Percentiles rank a stretch among this genome's conserved stretches.
phyloP scores from a whole-genome alignment of 2,329 filamentous ascomycete species.

The Exophiala bonariae region DNA sequence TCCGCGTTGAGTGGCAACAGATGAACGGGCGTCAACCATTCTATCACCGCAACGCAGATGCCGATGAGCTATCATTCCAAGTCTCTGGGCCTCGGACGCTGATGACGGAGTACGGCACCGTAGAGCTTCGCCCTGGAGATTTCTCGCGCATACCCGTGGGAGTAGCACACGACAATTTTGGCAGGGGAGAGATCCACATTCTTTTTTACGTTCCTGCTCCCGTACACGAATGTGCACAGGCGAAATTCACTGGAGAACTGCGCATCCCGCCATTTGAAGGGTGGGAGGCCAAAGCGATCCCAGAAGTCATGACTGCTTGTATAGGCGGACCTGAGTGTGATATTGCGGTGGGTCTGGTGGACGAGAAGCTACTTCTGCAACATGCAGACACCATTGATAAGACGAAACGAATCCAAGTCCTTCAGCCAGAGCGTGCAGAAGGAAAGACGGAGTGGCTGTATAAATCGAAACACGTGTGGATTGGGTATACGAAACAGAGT shows the following conservation, averaged over 20 bases:
- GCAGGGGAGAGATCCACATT: conserved; percentile 2
- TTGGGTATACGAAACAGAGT: not conserved
- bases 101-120: conserved; percentile 4
- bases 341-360: not conserved
- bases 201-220: conserved; percentile 5
- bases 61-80: conserved; percentile 7
- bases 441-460: not conserved
- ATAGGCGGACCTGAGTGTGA: conserved; percentile 28
- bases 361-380: not conserved
- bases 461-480: not conserved
- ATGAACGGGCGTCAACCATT: conserved; percentile 6
- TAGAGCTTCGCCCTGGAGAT: conserved; percentile 2
- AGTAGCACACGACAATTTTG: conserved; percentile 7
- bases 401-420: not conserved
- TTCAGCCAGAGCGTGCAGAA: not conserved
- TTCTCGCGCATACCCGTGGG: conserved; percentile 8
- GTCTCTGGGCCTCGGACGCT: conserved; percentile 2
- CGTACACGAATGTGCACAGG: not conserved
- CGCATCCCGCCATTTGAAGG: conserved; percentile 17
- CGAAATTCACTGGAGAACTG: no score
- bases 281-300: conserved; percentile 20
- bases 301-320: conserved; percentile 14
- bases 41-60: conserved; percentile 6
- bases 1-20: conserved; percentile 7
- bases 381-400: not conserved